phyloP scores from a whole-genome alignment of 2,329 filamentous ascomycete species.

The Fusarium torulosum region DNA sequence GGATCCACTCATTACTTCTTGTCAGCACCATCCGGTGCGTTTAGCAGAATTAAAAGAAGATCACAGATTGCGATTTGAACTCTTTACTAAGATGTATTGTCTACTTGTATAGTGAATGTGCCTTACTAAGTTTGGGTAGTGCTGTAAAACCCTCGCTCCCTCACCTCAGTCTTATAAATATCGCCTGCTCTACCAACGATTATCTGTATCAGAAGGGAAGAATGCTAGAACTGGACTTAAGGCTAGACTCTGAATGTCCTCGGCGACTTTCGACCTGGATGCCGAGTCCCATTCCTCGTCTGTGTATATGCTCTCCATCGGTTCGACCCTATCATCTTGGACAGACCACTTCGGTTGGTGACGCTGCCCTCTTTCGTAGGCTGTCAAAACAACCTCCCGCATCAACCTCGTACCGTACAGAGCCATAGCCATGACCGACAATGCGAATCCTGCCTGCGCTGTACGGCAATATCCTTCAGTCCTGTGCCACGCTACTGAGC shows the following conservation, averaged over 20 bases:
- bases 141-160: neutral
- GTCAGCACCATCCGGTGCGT: conserved; percentile 12
- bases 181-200: conserved; percentile 1
- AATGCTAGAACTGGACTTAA: conserved; percentile 53
- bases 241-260: conserved; percentile 23
- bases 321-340: conserved; percentile 2
- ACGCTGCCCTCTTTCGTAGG: conserved; percentile 25
- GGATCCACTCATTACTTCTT: conserved; percentile 44
- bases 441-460: conserved; percentile 40
- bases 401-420: conserved; percentile 38
- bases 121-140: neutral
- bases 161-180: neutral
- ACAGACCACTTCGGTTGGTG: neutral
- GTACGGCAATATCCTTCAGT: conserved; percentile 36
- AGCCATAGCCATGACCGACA: conserved; percentile 38
- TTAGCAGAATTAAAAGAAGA: conserved; percentile 17
- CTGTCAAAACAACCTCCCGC: conserved; percentile 19
- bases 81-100: neutral
- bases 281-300: conserved; percentile 10
- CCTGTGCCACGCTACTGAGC: conserved; percentile 33
- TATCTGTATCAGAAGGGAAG: conserved; percentile 40
- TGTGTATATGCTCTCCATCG: conserved; percentile 16
- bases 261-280: neutral
- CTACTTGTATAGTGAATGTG: conserved; percentile 6
- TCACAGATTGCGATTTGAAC: conserved; percentile 19